These are phyloP conservation scores for Wickerhamomyces rabaulensis DNA, from an alignment of 805 yeast genomes.

Conservation along the genomic window DNA sequence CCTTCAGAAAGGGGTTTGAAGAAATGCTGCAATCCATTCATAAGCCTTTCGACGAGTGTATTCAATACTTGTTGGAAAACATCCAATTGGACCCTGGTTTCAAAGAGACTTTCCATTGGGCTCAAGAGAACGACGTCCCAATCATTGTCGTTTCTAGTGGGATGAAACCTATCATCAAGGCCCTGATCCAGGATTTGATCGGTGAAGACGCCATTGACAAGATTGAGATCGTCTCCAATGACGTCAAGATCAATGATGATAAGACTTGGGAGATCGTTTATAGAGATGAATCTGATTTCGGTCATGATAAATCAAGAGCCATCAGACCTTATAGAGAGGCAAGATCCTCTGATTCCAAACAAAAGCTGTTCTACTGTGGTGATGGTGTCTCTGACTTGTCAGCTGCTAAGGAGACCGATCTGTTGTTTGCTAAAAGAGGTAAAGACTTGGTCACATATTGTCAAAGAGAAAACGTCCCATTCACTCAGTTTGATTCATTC, in stretches of 20 bases:
- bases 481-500: conserved; percentile 74
- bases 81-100: conserved; percentile 89
- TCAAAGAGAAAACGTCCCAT: conserved; percentile 73
- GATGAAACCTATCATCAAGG: conserved; percentile 86
- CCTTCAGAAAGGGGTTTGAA: conserved; percentile 79
- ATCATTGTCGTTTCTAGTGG: conserved; percentile 88
- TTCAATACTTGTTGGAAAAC: conserved; percentile 59
- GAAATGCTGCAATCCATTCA: conserved; percentile 78
- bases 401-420: conserved; percentile 93
- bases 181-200: conserved; percentile 65
- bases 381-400: conserved; percentile 95
- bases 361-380: conserved; percentile 85
- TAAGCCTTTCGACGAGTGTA: conserved; percentile 77
- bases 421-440: conserved; percentile 90
- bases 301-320: conserved; percentile 90
- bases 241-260: conserved; percentile 50
- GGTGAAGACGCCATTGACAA: conserved; percentile 70
- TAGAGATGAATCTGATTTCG: conserved; percentile 81
- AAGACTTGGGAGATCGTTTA: conserved; percentile 79
- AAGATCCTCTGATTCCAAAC: conserved; percentile 35
- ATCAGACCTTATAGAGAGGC: conserved; percentile 43
- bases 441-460: conserved; percentile 86
- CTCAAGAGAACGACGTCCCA: conserved; percentile 66
- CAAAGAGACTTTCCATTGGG: conserved; percentile 74
- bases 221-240: conserved; percentile 80